Conservation (phyloP, 345 rosid genomes). For the Acer yangbiense region DNA sequence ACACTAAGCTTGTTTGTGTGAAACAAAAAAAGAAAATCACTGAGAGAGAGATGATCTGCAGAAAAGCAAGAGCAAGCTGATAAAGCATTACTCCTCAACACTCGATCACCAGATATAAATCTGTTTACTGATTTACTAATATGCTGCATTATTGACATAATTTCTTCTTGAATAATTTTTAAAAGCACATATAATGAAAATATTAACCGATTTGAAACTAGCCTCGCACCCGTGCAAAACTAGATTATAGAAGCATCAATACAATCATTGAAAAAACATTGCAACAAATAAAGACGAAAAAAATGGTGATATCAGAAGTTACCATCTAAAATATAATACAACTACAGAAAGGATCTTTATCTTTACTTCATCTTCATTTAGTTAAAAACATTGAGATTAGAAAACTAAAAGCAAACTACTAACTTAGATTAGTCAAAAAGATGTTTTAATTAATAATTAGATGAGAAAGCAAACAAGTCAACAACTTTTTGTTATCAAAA, state of each 20-base stretch:
- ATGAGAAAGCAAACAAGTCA: conserved; percentile 23
- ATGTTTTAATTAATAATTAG: not conserved
- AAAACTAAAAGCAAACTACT: conserved; percentile 26
- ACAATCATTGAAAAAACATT: not conserved
- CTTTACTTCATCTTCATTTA: not conserved
- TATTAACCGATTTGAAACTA: not conserved
- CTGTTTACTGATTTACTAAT: not conserved
- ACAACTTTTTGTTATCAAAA: conserved; percentile 16
- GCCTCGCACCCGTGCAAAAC: too few relatives aligned
- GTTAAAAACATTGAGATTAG: conserved; percentile 12
- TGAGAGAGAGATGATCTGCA: not conserved
- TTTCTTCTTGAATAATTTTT: too few relatives aligned
- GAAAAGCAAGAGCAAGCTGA: not conserved
- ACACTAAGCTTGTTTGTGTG: not conserved
- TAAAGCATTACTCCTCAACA: not conserved
- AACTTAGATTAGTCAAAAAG: conserved; percentile 1
- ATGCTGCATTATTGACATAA: not conserved
- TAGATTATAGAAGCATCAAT: not conserved
- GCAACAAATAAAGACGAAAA: conserved; percentile 8
- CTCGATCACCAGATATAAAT: too few relatives aligned
- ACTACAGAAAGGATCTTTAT: not conserved
- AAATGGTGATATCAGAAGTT: not conserved
- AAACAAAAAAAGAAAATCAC: not conserved
- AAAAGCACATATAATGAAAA: not conserved
- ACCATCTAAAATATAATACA: too few relatives aligned